Conservation (phyloP, 2,329 filamentous ascomycete species). For the Delphinella strobiligena region DNA sequence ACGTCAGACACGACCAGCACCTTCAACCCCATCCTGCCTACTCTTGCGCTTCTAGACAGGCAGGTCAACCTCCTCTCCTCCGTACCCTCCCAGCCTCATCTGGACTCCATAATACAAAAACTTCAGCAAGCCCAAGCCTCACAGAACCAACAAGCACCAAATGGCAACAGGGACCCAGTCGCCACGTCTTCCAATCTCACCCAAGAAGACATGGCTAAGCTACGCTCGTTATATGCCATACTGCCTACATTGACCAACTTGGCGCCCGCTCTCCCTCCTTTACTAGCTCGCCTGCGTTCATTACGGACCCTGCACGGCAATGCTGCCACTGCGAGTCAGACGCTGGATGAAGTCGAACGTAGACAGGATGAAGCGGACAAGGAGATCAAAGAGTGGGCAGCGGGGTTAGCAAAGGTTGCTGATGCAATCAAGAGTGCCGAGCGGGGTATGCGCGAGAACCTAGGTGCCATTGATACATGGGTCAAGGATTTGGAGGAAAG, state of each 20-base stretch:
- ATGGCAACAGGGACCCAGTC: conserved; percentile 12
- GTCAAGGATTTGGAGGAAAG: conserved; percentile 75
- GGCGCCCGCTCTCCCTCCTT: conserved; percentile 68
- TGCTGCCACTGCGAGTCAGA: conserved; percentile 69
- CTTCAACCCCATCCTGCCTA: conserved; percentile 62
- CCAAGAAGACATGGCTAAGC: conserved; percentile 67
- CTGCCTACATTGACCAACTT: conserved; percentile 80
- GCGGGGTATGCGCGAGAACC: conserved; percentile 61
- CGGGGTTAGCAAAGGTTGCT: conserved; percentile 70
- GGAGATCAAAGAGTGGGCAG: conserved; percentile 78
- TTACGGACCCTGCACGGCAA: conserved; percentile 76
- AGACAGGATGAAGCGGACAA: conserved; percentile 69
- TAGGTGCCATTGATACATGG: conserved; percentile 77
- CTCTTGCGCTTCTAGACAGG: conserved; percentile 66
- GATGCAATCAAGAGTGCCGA: conserved; percentile 58
- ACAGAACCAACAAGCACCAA: conserved; percentile 1
- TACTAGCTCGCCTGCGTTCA: conserved; percentile 76
- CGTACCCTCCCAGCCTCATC: conserved; percentile 56
- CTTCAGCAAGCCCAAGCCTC: conserved; percentile 52
- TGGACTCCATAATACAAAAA: conserved; percentile 58
- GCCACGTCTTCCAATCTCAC: conserved; percentile 12
- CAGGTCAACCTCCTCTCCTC: conserved; percentile 62
- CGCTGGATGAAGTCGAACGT: conserved; percentile 63
- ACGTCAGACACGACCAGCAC: conserved; percentile 49
- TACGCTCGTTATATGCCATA: conserved; percentile 83